Evolutionary conservation across 257 asterid species (phyloP).

Genomic region (Nicotiana otophora): DNA sequence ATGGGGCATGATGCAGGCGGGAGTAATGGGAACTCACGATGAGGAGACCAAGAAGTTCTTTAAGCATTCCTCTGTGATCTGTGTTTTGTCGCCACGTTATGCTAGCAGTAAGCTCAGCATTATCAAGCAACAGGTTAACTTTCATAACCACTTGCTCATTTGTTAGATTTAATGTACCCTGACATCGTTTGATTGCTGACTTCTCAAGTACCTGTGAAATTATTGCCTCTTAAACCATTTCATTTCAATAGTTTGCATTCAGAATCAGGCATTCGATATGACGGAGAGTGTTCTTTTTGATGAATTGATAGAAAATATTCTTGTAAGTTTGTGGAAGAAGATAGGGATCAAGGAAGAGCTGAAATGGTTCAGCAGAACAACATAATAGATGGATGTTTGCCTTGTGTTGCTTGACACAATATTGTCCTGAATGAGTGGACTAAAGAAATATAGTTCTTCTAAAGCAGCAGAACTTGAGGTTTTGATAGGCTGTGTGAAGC

Average conservation of each 20-base stretch:
- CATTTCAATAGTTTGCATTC: neutral
- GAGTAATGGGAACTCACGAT: constrained; percentile 87
- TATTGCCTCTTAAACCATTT: neutral
- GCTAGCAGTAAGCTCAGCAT: constrained; percentile 76
- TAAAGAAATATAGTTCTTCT: neutral
- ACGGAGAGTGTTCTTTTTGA: neutral
- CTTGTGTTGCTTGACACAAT: neutral
- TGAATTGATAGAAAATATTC: neutral
- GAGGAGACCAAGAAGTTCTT: constrained; percentile 89
- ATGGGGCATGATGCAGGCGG: constrained; percentile 43
- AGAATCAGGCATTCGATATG: neutral
- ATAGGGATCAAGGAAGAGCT: neutral
- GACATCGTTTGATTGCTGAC: neutral
- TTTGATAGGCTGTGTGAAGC: neutral
- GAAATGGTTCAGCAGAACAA: neutral
- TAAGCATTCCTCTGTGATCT: constrained; percentile 76
- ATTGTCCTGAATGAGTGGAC: neutral
- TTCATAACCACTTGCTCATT: neutral
- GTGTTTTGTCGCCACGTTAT: constrained; percentile 85
- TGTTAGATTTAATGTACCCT: neutral
- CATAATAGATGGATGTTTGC: neutral
- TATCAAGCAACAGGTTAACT: constrained; percentile 69
- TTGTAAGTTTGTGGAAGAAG: neutral
- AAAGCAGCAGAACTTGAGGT: neutral
- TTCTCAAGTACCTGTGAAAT: neutral